phyloP scores from a whole-genome alignment of 148 eudicot genomes.

The Bassia scoparia region DNA sequence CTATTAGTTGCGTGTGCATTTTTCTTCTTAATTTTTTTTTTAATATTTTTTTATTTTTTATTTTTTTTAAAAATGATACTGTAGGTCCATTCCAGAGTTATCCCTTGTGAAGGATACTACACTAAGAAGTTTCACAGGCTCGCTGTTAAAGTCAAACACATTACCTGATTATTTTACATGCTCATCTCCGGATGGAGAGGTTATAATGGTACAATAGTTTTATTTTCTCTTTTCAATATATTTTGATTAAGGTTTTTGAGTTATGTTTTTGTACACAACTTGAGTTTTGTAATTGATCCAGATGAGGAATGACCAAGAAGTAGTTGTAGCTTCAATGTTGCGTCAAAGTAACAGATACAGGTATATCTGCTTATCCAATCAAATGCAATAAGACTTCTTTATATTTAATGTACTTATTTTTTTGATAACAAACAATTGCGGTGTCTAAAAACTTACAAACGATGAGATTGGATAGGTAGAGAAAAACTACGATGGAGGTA shows the following conservation, averaged over 20 bases:
- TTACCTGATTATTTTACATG: constrained; percentile 45
- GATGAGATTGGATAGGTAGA: background rate
- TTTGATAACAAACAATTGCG: background rate
- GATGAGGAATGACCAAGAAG: constrained; percentile 79
- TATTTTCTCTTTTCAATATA: constrained; percentile 4
- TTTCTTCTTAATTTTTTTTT: background rate
- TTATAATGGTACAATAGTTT: constrained; percentile 51
- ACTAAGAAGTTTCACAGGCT: constrained; percentile 52
- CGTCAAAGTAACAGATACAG: constrained; percentile 53
- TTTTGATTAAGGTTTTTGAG: background rate
- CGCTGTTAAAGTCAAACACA: constrained; percentile 44
- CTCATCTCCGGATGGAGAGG: constrained; percentile 66
- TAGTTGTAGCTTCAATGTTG: constrained; percentile 55
- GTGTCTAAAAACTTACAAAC: background rate
- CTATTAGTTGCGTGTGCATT: no score
- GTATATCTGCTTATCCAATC: constrained; percentile 25
- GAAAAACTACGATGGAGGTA: background rate
- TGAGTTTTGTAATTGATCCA: constrained; percentile 26
- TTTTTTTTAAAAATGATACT: constrained; percentile 4
- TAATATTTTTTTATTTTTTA: no score
- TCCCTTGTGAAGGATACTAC: constrained; percentile 71
- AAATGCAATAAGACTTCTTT: background rate
- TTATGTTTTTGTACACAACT: background rate
- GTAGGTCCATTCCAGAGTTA: constrained; percentile 84
- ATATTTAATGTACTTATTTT: background rate